Base-by-base conservation (phyloP, 2,329 filamentous ascomycete species). In the Metarhizium album region DNA sequence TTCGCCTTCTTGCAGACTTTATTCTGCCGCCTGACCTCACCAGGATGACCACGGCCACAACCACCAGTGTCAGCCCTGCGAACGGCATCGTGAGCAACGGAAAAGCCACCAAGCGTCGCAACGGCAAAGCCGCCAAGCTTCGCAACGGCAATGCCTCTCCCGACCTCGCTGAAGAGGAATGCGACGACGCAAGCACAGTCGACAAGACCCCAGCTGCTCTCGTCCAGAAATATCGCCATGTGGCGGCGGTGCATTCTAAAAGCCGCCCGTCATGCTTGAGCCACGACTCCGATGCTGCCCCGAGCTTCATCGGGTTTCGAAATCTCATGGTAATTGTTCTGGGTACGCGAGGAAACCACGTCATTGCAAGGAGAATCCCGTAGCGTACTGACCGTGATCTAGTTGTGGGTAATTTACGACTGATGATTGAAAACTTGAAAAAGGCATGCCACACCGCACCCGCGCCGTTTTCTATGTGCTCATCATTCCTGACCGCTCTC, bases 381-480 rank as follows among this genome's bases (percentile, higher is more conserved):
- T 35, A 3, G 24, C 16, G 20, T 40, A 35, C 40, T 49, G 33
- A 43, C 37, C n/a, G 5, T 6, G 16, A 47, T 42, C 38, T 54
- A 90, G 88, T 97, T 62, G 89, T 91, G 47, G 93, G 90, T 61
- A 98, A 98, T 65, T 70, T 98, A 48, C 84, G 93, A 56, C 76
- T 98, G 61, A 88, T 97, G 72, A 90, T 98, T 63, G 93, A 97
- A 69, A 98, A 98, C 64, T 88, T 91, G 59, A 87, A 91, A 74
- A 96, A 96, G 78, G 87, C 88, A 64, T 54, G 56, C 56, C 20
- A 50, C 20, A 29, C 27, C 16, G 6, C 22, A 16, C 20, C 22
- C 42, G 16, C 1, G 9, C 3, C 24, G 5, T 16, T 23, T 40
- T 5, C 38, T 20, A 11, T 3, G 27, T 3, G 37, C 20, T 27